Base-by-base conservation (phyloP, 2,329 filamentous ascomycete genomes). In the Fonsecaea monophora region DNA sequence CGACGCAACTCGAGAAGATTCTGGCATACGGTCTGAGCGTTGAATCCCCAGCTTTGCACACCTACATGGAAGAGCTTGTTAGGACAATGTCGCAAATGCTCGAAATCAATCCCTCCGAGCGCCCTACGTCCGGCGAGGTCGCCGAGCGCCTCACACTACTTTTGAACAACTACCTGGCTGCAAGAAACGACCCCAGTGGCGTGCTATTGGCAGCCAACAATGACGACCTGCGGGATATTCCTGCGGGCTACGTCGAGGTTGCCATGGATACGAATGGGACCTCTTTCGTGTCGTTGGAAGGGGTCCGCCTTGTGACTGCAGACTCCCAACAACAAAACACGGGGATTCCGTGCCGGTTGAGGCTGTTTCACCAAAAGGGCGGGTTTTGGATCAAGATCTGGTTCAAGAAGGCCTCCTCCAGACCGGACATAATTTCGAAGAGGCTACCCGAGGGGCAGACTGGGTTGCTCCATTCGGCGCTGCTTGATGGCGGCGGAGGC, bases 281-380 rank as follows among this genome's bases (percentile, higher is more conserved):
- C n/a, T 55, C 53, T 12, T 55, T 55, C 53, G 53, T 55, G 15
- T n/a, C n/a, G 10, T 12, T 55, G 53, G 53, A 55, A 35, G 53
- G 53, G 3, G 30, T 55, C 12, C 25, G 30, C 30, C 34, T 55
- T n/a, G 53, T 13, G 15, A 12, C 15, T 15, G 12, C 25, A 10
- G 30, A 34, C 8, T 55, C 53, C 6, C 53, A 10, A 35, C 53
- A 32, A 30, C 25, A 25, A 25, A 35, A 55, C n/a, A 15, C 53
- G 53, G 35, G 18, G 35, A 5, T 35, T 1, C 53, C 53, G 7
- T 55, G 53, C 53, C 15, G 53, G 25, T 35, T 55, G 30, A 55
- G 53, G 25, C 30, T 55, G 35, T 55, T 55, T 21, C 53, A 55
- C 53, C 25, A 55, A 6, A 34, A 21, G 35, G 53, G 53, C 21